These are phyloP conservation scores for Exophiala aquamarina DNA, from an alignment of 2,329 filamentous ascomycete genomes.

Conservation along the genomic window DNA sequence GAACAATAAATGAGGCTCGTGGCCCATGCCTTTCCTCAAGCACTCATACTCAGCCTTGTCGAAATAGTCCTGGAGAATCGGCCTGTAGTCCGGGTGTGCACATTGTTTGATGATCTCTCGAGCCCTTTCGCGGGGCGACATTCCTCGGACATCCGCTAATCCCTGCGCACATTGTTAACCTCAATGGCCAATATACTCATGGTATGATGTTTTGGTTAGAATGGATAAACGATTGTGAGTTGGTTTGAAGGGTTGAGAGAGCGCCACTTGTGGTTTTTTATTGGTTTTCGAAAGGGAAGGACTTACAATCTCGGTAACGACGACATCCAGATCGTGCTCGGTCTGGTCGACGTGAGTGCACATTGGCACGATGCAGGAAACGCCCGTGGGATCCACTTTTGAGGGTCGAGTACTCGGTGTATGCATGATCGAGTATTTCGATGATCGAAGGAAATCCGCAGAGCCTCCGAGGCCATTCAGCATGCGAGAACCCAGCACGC, in stretches of 20 bases:
- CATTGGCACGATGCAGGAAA: slow-evolving; percentile 90
- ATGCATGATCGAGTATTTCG: slow-evolving; percentile 92
- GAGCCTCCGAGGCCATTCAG: slow-evolving; percentile 81
- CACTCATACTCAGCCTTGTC: slow-evolving; percentile 85
- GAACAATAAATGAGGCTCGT: slow-evolving; percentile 85
- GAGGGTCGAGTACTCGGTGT: slow-evolving; percentile 77
- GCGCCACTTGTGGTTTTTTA: not conserved
- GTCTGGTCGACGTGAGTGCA: slow-evolving; percentile 91
- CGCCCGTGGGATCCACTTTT: slow-evolving; percentile 78
- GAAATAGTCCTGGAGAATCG: slow-evolving; percentile 79
- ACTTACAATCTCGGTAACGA: slow-evolving; percentile 66
- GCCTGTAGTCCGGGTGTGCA: slow-evolving; percentile 79
- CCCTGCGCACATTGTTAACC: slow-evolving; percentile 56
- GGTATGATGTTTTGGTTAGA: slow-evolving; percentile 3
- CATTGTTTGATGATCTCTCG: slow-evolving; percentile 85
- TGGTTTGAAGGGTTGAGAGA: not conserved
- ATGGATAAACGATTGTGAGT: not conserved
- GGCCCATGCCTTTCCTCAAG: slow-evolving; percentile 77
- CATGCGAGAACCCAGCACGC: slow-evolving; percentile 86
- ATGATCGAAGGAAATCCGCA: slow-evolving; percentile 74
- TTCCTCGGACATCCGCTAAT: slow-evolving; percentile 79
- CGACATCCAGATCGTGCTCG: slow-evolving; percentile 86
- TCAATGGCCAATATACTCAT: too few relatives aligned
- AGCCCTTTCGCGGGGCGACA: slow-evolving; percentile 76
- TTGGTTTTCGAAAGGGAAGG: not conserved